Percentiles rank a stretch among this genome's conserved stretches.
These are phyloP conservation scores for Bacterosira constricta DNA, from an alignment of 108 stramenopile species.

Conservation along the genomic window DNA sequence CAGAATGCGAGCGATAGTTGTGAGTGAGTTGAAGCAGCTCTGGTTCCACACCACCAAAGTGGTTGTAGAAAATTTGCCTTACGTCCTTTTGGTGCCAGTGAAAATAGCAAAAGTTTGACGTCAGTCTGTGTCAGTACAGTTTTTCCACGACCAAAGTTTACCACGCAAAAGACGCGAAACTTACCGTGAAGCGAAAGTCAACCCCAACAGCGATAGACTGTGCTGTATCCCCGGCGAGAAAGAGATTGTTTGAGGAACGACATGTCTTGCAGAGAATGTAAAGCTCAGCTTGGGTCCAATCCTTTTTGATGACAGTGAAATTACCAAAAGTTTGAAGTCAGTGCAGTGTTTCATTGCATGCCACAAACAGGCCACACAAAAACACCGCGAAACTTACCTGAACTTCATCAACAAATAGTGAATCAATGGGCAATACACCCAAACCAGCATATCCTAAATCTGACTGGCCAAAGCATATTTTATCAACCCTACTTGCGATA, in stretches of 20 bases:
- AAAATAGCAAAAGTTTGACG: too few relatives aligned
- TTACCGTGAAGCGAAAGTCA: slow-evolving; percentile 52
- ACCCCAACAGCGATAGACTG: slow-evolving; percentile 51
- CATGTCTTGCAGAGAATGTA: slow-evolving; percentile 40
- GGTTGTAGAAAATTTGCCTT: slow-evolving; percentile 42
- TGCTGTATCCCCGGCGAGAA: slow-evolving; percentile 55
- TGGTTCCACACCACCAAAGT: slow-evolving; percentile 35
- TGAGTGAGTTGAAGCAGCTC: slow-evolving; percentile 40
- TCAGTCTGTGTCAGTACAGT: too few relatives aligned
- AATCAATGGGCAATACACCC: slow-evolving; percentile 31
- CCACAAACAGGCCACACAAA: too few relatives aligned
- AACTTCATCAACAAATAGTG: slow-evolving; percentile 27
- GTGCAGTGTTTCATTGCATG: too few relatives aligned
- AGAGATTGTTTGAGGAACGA: slow-evolving; percentile 35
- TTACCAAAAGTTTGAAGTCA: too few relatives aligned
- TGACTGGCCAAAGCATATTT: neutral
- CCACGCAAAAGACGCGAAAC: too few relatives aligned
- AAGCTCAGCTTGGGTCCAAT: slow-evolving; percentile 45
- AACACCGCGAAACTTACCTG: too few relatives aligned
- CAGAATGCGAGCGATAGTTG: slow-evolving; percentile 53
- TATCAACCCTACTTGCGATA: slow-evolving; percentile 49
- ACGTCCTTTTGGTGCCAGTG: too few relatives aligned
- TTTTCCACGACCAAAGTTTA: too few relatives aligned
- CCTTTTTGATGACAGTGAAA: too few relatives aligned
- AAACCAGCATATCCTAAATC: neutral